Conservation (phyloP, 2,329 filamentous ascomycete species). For the Botrytis fragariae region DNA sequence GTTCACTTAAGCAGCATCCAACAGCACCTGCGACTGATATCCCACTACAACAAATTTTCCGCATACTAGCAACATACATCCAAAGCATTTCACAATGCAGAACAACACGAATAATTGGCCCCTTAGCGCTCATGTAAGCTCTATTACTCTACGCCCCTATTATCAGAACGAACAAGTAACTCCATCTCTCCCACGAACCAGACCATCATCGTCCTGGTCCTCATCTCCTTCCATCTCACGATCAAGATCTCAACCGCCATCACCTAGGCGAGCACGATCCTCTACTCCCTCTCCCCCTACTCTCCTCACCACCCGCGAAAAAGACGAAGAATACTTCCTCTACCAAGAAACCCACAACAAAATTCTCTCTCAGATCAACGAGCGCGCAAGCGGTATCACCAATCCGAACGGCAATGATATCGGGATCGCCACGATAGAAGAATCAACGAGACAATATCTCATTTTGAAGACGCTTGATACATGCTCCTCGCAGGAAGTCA, state of each 20-base stretch:
- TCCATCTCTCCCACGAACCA: neutral
- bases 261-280: neutral
- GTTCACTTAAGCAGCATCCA: neutral
- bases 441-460: neutral
- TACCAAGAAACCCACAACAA: neutral
- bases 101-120: neutral
- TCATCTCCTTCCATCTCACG: neutral
- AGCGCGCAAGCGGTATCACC: neutral
- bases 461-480: neutral
- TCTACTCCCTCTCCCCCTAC: neutral
- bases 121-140: neutral
- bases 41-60: neutral
- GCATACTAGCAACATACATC: neutral
- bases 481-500: neutral
- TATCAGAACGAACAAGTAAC: neutral
- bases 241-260: neutral
- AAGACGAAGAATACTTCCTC: neutral
- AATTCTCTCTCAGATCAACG: neutral
- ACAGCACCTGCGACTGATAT: neutral
- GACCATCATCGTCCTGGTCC: neutral
- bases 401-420: neutral
- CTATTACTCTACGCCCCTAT: neutral
- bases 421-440: neutral
- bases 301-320: neutral
- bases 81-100: neutral